phyloP scores from a whole-genome alignment of 208 protist species.

The Leishmania martiniquensis region DNA sequence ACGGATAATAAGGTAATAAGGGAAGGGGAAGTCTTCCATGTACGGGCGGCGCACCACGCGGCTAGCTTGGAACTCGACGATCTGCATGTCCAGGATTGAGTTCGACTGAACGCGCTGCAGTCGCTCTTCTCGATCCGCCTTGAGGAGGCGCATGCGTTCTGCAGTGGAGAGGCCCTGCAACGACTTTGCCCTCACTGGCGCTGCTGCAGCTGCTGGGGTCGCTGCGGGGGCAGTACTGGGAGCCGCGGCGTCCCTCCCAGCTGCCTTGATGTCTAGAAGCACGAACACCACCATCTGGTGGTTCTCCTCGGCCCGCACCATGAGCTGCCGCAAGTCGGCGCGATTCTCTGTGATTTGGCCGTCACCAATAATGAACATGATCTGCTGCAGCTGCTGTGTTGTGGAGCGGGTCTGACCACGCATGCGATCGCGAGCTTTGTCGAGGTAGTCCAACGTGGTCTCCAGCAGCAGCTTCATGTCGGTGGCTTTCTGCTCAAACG shows the following conservation, averaged over 20 bases:
- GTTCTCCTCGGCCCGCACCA: slow-evolving; percentile 90
- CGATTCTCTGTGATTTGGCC: slow-evolving; percentile 95
- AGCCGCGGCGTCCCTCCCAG: slow-evolving; percentile 4
- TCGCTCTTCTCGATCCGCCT: slow-evolving; percentile 80
- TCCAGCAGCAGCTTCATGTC: slow-evolving; percentile 91
- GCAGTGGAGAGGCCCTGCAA: slow-evolving; percentile 73
- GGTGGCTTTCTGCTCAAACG: slow-evolving; percentile 96
- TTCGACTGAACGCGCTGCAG: slow-evolving; percentile 87
- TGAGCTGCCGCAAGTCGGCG: slow-evolving; percentile 77
- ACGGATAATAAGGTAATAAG: slow-evolving; percentile 99
- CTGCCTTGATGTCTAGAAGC: slow-evolving; percentile 91
- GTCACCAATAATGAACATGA: slow-evolving; percentile 98
- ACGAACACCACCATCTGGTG: slow-evolving; percentile 97
- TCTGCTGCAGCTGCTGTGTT: slow-evolving; percentile 94
- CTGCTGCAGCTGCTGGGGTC: neutral
- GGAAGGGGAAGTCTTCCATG: slow-evolving; percentile 99
- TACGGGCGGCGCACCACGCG: slow-evolving; percentile 93
- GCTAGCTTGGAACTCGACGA: slow-evolving; percentile 83
- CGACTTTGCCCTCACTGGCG: slow-evolving; percentile 45
- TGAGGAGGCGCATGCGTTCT: slow-evolving; percentile 84
- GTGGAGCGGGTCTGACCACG: slow-evolving; percentile 77
- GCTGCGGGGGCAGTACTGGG: neutral
- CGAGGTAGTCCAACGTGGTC: slow-evolving; percentile 69
- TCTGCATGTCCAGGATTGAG: slow-evolving; percentile 92
- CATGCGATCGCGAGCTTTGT: slow-evolving; percentile 72